Evolutionary conservation across 352 stramenopile genomes (phyloP).

Genomic region (Poterioochromonas sp.): DNA sequence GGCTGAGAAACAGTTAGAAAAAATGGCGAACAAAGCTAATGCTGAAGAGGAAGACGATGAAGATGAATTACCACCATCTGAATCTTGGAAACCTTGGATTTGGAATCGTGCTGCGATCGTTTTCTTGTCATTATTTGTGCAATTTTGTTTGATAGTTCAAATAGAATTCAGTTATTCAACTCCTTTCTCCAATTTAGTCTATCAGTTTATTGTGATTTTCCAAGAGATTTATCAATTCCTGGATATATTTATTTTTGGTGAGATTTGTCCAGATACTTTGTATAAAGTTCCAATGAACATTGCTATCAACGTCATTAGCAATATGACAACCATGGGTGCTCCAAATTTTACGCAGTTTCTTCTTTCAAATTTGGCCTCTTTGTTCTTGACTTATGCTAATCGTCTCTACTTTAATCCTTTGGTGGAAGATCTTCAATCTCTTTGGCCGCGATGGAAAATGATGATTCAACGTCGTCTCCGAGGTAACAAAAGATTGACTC

Average conservation of each 20-base stretch:
- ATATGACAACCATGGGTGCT: constrained; percentile 85
- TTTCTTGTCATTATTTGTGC: constrained; percentile 63
- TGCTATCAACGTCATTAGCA: constrained; percentile 73
- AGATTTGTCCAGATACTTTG: constrained; percentile 76
- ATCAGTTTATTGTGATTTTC: constrained; percentile 74
- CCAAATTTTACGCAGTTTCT: constrained; percentile 81
- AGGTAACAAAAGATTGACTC: constrained; percentile 65
- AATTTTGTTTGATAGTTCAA: constrained; percentile 74
- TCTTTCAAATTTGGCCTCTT: constrained; percentile 82
- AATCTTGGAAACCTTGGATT: constrained; percentile 59
- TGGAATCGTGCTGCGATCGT: constrained; percentile 86
- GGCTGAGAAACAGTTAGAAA: background rate
- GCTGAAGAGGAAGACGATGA: constrained; percentile 52
- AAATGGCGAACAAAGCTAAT: background rate
- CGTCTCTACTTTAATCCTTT: constrained; percentile 83
- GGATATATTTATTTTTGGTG: constrained; percentile 63
- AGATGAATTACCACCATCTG: constrained; percentile 48
- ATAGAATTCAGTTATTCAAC: constrained; percentile 92
- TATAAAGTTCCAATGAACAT: constrained; percentile 76
- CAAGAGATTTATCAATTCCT: constrained; percentile 66
- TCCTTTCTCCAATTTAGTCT: constrained; percentile 77
- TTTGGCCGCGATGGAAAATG: constrained; percentile 82
- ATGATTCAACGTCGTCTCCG: constrained; percentile 62
- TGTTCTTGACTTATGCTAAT: constrained; percentile 79
- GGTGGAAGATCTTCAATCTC: constrained; percentile 55